Evolutionary conservation across 768 basidiomycete species (phyloP).

Genomic region (Kockovaella imperatae): DNA sequence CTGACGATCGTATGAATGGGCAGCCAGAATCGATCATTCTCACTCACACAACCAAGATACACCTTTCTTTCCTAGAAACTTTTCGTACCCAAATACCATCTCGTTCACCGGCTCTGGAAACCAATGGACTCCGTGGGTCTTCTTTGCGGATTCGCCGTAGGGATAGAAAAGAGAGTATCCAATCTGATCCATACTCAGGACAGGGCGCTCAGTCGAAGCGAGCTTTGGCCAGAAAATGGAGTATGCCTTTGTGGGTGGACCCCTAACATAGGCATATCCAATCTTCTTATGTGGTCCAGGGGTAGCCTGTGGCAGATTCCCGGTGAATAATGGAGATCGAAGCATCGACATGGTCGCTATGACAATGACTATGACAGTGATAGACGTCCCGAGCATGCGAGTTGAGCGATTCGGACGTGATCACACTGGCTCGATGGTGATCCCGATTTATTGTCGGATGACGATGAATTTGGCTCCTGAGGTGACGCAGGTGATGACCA

Average conservation of each 20-base stretch:
- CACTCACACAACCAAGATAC: constrained; percentile 18
- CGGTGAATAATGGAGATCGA: constrained; percentile 17
- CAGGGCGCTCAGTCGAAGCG: constrained; percentile 4
- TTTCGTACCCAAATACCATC: constrained; percentile 26
- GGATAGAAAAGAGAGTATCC: constrained; percentile 31
- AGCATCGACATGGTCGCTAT: too few species aligned
- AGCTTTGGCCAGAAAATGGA: constrained; percentile 9
- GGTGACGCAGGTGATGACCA: too few species aligned
- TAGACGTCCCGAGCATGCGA: too few species aligned
- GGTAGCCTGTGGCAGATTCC: constrained; percentile 11
- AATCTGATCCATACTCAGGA: constrained; percentile 13
- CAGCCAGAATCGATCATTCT: background rate
- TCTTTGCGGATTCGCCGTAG: background rate
- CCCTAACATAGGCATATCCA: constrained; percentile 20
- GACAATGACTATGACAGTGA: too few species aligned
- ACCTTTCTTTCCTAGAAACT: constrained; percentile 18
- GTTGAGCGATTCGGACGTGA: too few species aligned
- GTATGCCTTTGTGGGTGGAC: constrained; percentile 10
- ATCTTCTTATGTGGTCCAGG: constrained; percentile 18
- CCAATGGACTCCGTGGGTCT: constrained; percentile 16
- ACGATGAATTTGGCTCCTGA: too few species aligned
- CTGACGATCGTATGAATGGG: background rate
- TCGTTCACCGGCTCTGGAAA: constrained; percentile 20
- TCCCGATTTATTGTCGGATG: too few species aligned
- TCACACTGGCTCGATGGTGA: too few species aligned